These are phyloP conservation scores for Saccharata proteae DNA, from an alignment of 2,329 filamentous ascomycete genomes.

Conservation along the genomic window DNA sequence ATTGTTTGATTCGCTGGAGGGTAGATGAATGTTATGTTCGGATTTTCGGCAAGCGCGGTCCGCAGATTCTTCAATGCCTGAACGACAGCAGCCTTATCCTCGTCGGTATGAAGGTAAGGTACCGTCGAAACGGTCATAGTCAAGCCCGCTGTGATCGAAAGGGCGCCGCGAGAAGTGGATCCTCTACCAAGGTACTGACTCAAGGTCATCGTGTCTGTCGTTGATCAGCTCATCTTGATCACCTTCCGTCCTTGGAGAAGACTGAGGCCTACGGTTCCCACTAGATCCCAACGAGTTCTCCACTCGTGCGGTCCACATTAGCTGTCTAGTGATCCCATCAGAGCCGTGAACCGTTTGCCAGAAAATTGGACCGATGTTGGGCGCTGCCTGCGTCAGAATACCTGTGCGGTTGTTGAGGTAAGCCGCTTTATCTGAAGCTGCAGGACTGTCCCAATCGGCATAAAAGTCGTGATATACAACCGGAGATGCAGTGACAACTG, in stretches of 20 bases:
- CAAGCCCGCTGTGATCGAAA: constrained; percentile 47
- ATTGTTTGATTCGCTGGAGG: constrained; percentile 36
- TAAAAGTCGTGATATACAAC: constrained; percentile 60
- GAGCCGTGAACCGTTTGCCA: constrained; percentile 45
- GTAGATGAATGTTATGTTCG: constrained; percentile 38
- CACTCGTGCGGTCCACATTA: constrained; percentile 56
- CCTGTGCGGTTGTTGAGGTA: constrained; percentile 40
- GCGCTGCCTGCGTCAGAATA: constrained; percentile 51
- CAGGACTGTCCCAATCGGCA: constrained; percentile 40
- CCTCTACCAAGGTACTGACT: constrained; percentile 52
- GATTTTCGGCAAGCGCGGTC: constrained; percentile 40
- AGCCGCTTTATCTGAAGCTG: constrained; percentile 24
- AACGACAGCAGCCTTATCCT: constrained; percentile 53
- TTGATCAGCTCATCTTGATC: neutral
- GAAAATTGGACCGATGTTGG: constrained; percentile 52
- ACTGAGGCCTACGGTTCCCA: constrained; percentile 21
- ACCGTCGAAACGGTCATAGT: constrained; percentile 46
- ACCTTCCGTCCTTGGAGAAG: neutral
- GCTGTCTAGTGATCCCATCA: constrained; percentile 50
- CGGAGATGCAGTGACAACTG: neutral
- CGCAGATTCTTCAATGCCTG: constrained; percentile 50
- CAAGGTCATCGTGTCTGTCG: constrained; percentile 24
- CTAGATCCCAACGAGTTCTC: constrained; percentile 44
- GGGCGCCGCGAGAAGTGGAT: constrained; percentile 47
- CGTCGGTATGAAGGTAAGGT: constrained; percentile 46